Evolutionary conservation across 2,329 filamentous ascomycete species (phyloP).

Genomic region (Apiospora hydei): DNA sequence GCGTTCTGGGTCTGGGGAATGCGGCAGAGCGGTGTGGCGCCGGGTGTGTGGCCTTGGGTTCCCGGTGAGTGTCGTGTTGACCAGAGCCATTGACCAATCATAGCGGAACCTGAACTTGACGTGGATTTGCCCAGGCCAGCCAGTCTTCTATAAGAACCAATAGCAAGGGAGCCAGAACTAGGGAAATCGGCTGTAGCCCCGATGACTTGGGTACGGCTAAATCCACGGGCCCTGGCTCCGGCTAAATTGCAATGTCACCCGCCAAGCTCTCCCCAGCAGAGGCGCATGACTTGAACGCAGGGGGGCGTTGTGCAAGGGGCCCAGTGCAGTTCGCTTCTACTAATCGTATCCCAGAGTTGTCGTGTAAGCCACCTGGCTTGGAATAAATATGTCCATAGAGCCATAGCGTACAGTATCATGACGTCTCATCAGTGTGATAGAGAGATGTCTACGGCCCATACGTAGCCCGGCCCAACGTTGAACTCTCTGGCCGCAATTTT

Average conservation of each 20-base stretch:
- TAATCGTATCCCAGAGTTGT: too few species aligned
- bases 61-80: too few species aligned
- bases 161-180: neutral
- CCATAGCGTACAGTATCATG: too few species aligned
- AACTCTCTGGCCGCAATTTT: neutral
- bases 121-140: neutral
- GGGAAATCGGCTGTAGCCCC: slow-evolving; percentile 5
- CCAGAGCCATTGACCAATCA: slow-evolving; percentile 22
- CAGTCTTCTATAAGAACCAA: neutral
- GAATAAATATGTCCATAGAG: too few species aligned
- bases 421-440: too few species aligned
- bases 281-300: neutral
- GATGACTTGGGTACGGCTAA: slow-evolving; percentile 21
- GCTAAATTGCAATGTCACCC: slow-evolving; percentile 21
- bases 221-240: slow-evolving; percentile 16
- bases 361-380: too few species aligned
- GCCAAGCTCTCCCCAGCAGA: neutral
- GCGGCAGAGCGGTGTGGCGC: neutral
- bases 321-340: too few species aligned
- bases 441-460: neutral
- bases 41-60: neutral
- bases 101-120: too few species aligned
- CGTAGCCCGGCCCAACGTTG: neutral
- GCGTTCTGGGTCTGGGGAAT: neutral
- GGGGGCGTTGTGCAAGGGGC: too few species aligned